Evolutionary conservation across 2,329 filamentous ascomycete genomes (phyloP).

Genomic region (Geosmithia putterillii): DNA sequence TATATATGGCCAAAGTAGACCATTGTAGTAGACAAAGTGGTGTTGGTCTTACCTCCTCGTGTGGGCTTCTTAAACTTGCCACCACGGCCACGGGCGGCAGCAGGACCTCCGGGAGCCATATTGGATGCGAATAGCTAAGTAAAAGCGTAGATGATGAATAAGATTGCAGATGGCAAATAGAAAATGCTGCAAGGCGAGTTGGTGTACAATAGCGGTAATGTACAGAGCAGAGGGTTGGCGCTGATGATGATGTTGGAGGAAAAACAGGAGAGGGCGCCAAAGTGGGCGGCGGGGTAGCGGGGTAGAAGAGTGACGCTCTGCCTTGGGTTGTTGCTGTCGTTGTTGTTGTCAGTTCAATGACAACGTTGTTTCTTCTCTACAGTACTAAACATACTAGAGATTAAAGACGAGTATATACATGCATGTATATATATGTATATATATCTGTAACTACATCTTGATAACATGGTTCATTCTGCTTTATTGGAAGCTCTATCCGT

Average conservation of each 20-base stretch:
- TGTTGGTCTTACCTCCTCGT: constrained; percentile 58
- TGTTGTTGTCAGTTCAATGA: too few relatives aligned
- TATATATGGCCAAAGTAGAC: background rate
- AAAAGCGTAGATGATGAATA: background rate
- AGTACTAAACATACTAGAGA: too few relatives aligned
- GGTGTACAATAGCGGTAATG: constrained; percentile 2
- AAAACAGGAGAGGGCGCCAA: too few relatives aligned
- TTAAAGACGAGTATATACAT: too few relatives aligned
- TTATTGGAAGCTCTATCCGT: too few relatives aligned
- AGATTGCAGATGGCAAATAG: background rate
- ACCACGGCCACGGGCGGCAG: constrained; percentile 60
- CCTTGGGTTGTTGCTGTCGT: too few relatives aligned
- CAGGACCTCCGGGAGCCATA: constrained; percentile 34
- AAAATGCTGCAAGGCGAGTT: background rate
- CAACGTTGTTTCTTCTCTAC: too few relatives aligned
- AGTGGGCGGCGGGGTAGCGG: constrained; percentile 28
- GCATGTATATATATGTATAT: too few relatives aligned
- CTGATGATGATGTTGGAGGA: constrained; percentile 6
- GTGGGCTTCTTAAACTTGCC: constrained; percentile 93
- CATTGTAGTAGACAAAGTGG: background rate
- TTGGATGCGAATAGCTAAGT: constrained; percentile 9
- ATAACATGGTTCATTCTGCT: too few relatives aligned
- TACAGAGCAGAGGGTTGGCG: constrained; percentile 3
- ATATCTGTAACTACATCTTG: too few relatives aligned
- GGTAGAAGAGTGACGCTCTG: constrained; percentile 14